A percentile compares a stretch with the other conserved stretches of the same genome.
Conservation (phyloP, 1,284 basidiomycete species). For the Mycosarcoma maydis region DNA sequence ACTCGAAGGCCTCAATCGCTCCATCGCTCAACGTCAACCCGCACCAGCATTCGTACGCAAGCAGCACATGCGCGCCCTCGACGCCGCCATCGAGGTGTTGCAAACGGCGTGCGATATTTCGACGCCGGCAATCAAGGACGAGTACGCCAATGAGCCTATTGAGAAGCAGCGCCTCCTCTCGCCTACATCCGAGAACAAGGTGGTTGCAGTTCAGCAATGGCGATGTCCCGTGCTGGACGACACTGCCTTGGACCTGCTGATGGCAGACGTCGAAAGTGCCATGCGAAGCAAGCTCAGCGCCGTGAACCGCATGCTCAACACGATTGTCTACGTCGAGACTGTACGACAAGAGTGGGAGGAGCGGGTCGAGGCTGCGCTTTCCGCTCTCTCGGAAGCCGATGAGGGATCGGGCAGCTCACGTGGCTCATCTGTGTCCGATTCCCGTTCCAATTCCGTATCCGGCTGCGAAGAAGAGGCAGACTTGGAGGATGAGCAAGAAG, state of each 20-base stretch:
- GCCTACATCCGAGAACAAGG: constrained; percentile 60
- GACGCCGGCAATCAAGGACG: constrained; percentile 87
- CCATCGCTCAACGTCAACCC: constrained; percentile 51
- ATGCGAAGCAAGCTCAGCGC: constrained; percentile 93
- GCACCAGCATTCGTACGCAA: constrained; percentile 55
- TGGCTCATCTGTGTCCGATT: constrained; percentile 28
- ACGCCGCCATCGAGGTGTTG: constrained; percentile 85
- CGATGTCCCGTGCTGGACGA: constrained; percentile 71
- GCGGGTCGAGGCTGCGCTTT: constrained; percentile 77
- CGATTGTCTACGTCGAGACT: constrained; percentile 95
- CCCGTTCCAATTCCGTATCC: constrained; percentile 23
- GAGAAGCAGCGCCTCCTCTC: constrained; percentile 90
- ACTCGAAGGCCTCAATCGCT: constrained; percentile 58
- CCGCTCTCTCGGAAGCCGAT: constrained; percentile 67
- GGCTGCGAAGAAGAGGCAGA: constrained; percentile 68
- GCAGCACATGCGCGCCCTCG: constrained; percentile 75
- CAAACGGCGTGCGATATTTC: constrained; percentile 83
- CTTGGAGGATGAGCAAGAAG: constrained; percentile 68
- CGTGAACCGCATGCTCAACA: constrained; percentile 95
- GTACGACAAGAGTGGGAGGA: constrained; percentile 97
- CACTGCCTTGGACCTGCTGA: constrained; percentile 80
- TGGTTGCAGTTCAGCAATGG: constrained; percentile 58
- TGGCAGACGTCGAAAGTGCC: constrained; percentile 85
- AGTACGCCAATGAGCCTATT: constrained; percentile 78
- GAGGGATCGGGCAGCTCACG: constrained; percentile 30